Percentiles rank a stretch among this genome's conserved stretches.
phyloP scores from a whole-genome alignment of 1,139 yeast genomes.

The Groenewaldozyma auringiensis region DNA sequence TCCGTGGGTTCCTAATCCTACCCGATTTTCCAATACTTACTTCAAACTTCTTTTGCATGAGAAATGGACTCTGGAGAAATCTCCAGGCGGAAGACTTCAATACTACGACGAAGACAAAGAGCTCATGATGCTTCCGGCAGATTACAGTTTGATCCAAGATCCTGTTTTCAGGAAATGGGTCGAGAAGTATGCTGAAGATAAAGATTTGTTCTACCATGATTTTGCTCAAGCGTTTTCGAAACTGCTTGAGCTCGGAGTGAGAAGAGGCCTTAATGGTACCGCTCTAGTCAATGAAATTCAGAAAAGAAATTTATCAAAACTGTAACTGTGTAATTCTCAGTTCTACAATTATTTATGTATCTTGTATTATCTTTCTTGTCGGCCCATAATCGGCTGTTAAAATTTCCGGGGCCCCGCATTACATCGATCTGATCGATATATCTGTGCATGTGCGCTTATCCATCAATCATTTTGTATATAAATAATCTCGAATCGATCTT shows the following conservation, averaged over 20 bases:
- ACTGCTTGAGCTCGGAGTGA: conserved; percentile 52
- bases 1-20: conserved; percentile 92
- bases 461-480: too few relatives aligned
- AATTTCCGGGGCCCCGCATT: not conserved
- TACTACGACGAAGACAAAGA: conserved; percentile 63
- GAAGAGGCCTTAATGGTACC: conserved; percentile 29
- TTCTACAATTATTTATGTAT: not conserved
- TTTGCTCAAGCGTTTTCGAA: conserved; percentile 48
- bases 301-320: not conserved
- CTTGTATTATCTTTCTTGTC: not conserved
- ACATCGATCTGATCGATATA: not conserved
- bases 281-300: conserved; percentile 26
- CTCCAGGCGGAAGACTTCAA: conserved; percentile 54
- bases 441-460: not conserved
- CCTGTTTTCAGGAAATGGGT: conserved; percentile 43
- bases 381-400: not conserved
- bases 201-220: conserved; percentile 43
- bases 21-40: conserved; percentile 49
- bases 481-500: too few relatives aligned
- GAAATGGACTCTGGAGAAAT: conserved; percentile 63
- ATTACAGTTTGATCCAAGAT: conserved; percentile 48
- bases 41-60: conserved; percentile 63
- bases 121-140: conserved; percentile 56
- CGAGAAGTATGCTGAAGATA: conserved; percentile 47
- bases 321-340: not conserved